Evolutionary conservation across 1,139 yeast genomes (phyloP), one percentile per base, ranked within the genome.

Genomic region (Waltiozyma sp.): DNA sequence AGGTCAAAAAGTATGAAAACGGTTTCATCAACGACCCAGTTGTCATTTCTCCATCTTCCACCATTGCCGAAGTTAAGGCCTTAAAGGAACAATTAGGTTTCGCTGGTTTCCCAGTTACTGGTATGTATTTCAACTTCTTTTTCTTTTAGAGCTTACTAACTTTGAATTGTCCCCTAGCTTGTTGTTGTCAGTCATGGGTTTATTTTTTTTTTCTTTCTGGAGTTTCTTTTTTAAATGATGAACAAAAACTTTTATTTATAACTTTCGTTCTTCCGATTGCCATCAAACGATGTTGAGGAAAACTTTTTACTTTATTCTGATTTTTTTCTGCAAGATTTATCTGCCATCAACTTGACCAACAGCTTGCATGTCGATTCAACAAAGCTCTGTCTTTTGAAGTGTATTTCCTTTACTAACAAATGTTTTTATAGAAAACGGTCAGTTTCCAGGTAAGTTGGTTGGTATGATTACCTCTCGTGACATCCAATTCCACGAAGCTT

Each of bases 211-310:
- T 7, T 21, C n/a, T 26, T 26, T 26, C 28, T 26, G 28, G 28
- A 35, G n/a, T n/a, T 35, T 43, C 49, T 51, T 48, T 41, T n/a
- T n/a, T n/a, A n/a, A n/a, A 64, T 81, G 94, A 85, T 84, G 94
- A 78, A 71, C 66, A 64, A 63, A 40, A 57, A 55, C 58, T 57
- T 56, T 60, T 51, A 54, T 62, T 64, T 64, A 72, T 86, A 88
- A 91, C 97, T 91, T 91, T 91, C 98, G 97, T 91, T 91, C 98
- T 91, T 83, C 98, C 95, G 96, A 82, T 61, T 65, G 58, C 65
- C 94, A 84, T 86, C 93, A 81, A 80, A 83, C 95, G 94, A 89
- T 85, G 95, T 75, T 87, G 96, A 68, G 95, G 96, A 88, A n/a
- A 53, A 77, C 70, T 56, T 55, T 67, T 61, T 61, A 62, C 58